Evolutionary conservation across 257 asterid genomes (phyloP), one percentile per base, ranked within the genome.

Genomic region (Scutellaria minor): DNA sequence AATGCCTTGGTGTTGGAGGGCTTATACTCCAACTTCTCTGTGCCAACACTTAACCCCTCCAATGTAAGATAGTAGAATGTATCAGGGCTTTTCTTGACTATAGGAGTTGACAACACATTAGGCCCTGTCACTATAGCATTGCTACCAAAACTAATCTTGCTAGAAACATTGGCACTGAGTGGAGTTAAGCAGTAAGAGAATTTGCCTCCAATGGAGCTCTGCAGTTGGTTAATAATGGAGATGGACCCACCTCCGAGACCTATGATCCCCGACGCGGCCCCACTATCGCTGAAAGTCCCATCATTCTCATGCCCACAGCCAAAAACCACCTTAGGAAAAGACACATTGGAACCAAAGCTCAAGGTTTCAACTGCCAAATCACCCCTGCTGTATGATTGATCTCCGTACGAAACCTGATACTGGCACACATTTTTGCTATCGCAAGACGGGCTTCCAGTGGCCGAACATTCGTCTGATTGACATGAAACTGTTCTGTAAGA

Each of bases 221-320:
- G 42, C 39, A 90, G 55, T 27, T 88, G 96, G n/a, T 61, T 83
- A 10, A 87, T 24, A 5, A 90, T 78, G 0, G 94, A 89, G 0
- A 86, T 2, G 0, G 77, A 1, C 5, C 94, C 91, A 0, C 82
- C 88, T 2, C 92, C 89, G 3, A 87, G 85, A 2, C 96, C 96
- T 6, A 90, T 55, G 4, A 89, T 80, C 0, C 96, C 96, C 0
- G 92, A 69, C 5, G 37, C 37, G 5, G 4, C 37, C 37, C 78
- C 83, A 0, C 12, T 3, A 7, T 22, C 66, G 6, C 75, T 60
- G 58, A 90, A 86, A 0, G 80, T 78, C 2, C 95, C 97, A 0
- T 0, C 60, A 27, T 85, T 86, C 0, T 70, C n/a, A 47, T 69
- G 77, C 4, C 91, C 97, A 22, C 93, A 88, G 1, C 93, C 97